These are phyloP conservation scores for Saccharomyces hybrid DNA, from an alignment of 1,139 yeast species.

Conservation along the genomic window DNA sequence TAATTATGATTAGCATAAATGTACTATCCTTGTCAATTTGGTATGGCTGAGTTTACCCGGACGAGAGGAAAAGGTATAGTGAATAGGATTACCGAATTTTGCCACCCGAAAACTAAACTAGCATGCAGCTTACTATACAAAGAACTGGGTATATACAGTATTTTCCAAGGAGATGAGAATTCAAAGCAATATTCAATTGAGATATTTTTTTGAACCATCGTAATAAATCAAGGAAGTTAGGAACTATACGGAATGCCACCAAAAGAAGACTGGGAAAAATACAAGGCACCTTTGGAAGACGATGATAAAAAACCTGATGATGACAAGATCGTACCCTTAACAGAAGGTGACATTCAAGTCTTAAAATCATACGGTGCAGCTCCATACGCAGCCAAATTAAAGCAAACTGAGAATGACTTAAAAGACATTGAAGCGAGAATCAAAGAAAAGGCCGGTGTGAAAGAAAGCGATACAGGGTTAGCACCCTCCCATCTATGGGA, in stretches of 20 bases:
- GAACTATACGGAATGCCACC: conserved; percentile 34
- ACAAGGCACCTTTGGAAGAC: conserved; percentile 68
- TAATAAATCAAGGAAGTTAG: neutral
- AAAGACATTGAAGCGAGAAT: conserved; percentile 76
- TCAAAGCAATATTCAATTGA: neutral
- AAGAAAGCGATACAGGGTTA: conserved; percentile 92
- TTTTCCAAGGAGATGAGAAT: neutral
- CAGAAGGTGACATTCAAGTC: conserved; percentile 96
- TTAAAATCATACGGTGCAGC: conserved; percentile 96
- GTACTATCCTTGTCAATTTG: neutral
- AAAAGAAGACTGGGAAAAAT: conserved; percentile 87
- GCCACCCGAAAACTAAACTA: neutral
- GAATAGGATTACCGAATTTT: neutral
- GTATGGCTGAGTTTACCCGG: neutral
- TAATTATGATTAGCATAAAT: neutral
- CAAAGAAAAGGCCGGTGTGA: conserved; percentile 88
- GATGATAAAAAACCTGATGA: conserved; percentile 49
- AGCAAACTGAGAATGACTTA: conserved; percentile 76
- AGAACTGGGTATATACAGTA: neutral
- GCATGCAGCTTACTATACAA: neutral
- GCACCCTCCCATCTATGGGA: conserved; percentile 98
- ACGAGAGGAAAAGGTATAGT: neutral
- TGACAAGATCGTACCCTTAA: conserved; percentile 76
- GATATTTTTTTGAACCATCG: neutral
- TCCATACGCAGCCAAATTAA: conserved; percentile 78